Evolutionary conservation across 2,329 filamentous ascomycete genomes (phyloP), one percentile per base, ranked within the genome.

Genomic region (Pestalotiopsis sp.): DNA sequence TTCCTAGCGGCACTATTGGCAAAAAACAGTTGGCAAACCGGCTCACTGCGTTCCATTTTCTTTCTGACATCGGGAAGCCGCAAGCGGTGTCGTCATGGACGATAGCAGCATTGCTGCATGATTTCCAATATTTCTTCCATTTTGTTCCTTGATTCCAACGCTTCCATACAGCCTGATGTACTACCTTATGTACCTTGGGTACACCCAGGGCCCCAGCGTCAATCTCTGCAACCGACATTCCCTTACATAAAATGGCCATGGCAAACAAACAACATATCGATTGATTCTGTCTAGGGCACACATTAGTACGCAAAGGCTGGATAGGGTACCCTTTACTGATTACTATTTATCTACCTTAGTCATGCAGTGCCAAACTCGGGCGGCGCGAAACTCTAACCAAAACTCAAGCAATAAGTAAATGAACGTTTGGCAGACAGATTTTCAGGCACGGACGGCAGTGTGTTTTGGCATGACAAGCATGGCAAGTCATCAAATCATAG

Each of bases 11-110:
- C 17, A 39, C 31, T 36, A 62, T 52, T 27, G 62, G 20, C 11
- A 17, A 49, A 14, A n/a, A 49, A 49, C 12, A 17, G n/a, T n/a
- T 31, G 39, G 62, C 62, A 65, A 31, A 65, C 52, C 62, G 62
- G 62, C 62, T 65, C 62, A 4, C 20, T n/a, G 41, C 39, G 49
- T 65, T 52, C 39, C 9, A 25, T 49, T 52, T 13, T 23, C 39
- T 39, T 23, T 36, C 20, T 39, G 9, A 27, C 59, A 62, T 39
- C 59, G 59, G 59, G 31, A 36, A 36, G 25, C 25, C 25, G 59
- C n/a, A 36, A 36, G 25, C 25, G 27, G n/a, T 62, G 59, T 62
- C 59, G 59, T 62, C 59, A 62, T 62, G 57, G 57, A 36, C 57
- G 59, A 62, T 41, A 20, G 59, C 59, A 62, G 17, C 17, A 31